phyloP scores from a whole-genome alignment of 2,329 filamentous ascomycete genomes.

The Colletotrichum theobromicola region DNA sequence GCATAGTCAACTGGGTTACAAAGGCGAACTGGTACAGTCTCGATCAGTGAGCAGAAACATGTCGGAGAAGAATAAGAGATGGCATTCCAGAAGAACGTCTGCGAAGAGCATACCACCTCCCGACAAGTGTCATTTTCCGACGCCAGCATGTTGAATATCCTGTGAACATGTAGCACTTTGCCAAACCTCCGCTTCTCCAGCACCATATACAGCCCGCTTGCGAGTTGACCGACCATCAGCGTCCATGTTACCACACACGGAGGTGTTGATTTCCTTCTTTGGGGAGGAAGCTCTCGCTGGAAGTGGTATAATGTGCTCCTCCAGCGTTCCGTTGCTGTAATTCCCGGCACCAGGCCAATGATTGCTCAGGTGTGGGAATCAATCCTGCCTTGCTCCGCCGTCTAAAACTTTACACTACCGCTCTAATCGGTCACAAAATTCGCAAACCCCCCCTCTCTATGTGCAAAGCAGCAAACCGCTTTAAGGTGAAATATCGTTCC shows the following conservation, averaged over 20 bases:
- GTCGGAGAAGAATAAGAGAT: not conserved
- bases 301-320: not conserved
- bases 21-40: not conserved
- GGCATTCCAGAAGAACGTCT: not conserved
- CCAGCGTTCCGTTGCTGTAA: not conserved
- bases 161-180: conserved; percentile 12
- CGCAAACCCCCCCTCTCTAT: conserved; percentile 2
- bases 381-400: not conserved
- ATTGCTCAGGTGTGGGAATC: not conserved
- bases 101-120: conserved; percentile 1
- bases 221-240: not conserved
- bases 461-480: not conserved
- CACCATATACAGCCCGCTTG: conserved; percentile 4
- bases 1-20: not conserved
- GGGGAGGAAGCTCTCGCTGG: not conserved
- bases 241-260: not conserved
- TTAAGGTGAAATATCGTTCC: conserved; percentile 43
- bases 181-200: conserved; percentile 5
- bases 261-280: not conserved
- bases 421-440: conserved; percentile 13
- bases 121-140: conserved; percentile 11
- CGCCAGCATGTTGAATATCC: conserved; percentile 13
- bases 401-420: conserved; percentile 18
- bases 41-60: not conserved
- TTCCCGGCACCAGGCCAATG: not conserved